Conservation (phyloP, 2,329 filamentous ascomycete genomes). For the Pseudogymnoascus destructans region DNA sequence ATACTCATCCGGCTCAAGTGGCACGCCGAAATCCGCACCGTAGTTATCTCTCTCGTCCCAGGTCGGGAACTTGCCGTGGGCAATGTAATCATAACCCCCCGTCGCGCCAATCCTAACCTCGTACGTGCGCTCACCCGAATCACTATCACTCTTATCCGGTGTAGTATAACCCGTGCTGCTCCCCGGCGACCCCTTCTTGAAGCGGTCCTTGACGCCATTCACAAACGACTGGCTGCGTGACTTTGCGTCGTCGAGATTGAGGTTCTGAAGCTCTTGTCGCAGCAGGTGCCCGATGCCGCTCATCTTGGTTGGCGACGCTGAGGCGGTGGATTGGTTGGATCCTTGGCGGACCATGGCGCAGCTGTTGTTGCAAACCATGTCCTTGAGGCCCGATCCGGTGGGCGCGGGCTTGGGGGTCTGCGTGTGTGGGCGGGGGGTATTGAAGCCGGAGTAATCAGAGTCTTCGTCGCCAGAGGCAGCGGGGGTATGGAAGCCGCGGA, state of each 20-base stretch:
- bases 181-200: conserved; percentile 28
- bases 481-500: conserved; percentile 26
- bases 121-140: conserved; percentile 59
- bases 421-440: conserved; percentile 25
- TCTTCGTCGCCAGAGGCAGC: conserved; percentile 41
- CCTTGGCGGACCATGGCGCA: conserved; percentile 45
- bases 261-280: conserved; percentile 57
- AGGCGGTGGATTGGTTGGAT: conserved; percentile 32
- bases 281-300: conserved; percentile 76
- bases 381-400: conserved; percentile 19
- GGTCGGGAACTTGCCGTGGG: conserved; percentile 22
- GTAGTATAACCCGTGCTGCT: conserved; percentile 26
- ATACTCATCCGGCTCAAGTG: conserved; percentile 37
- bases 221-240: conserved; percentile 39
- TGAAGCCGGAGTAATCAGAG: conserved; percentile 34
- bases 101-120: conserved; percentile 64
- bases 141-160: conserved; percentile 41
- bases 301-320: conserved; percentile 33
- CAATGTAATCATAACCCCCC: conserved; percentile 64
- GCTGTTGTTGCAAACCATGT: conserved; percentile 28
- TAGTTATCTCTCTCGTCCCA: conserved; percentile 20
- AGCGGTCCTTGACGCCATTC: conserved; percentile 40
- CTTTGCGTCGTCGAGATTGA: conserved; percentile 46
- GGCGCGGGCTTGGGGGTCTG: conserved; percentile 25
- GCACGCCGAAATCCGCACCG: conserved; percentile 26